Evolutionary conservation across 2,329 filamentous ascomycete genomes (phyloP), one percentile per base, ranked within the genome.

Genomic region (Paraconiothyrium sp.): DNA sequence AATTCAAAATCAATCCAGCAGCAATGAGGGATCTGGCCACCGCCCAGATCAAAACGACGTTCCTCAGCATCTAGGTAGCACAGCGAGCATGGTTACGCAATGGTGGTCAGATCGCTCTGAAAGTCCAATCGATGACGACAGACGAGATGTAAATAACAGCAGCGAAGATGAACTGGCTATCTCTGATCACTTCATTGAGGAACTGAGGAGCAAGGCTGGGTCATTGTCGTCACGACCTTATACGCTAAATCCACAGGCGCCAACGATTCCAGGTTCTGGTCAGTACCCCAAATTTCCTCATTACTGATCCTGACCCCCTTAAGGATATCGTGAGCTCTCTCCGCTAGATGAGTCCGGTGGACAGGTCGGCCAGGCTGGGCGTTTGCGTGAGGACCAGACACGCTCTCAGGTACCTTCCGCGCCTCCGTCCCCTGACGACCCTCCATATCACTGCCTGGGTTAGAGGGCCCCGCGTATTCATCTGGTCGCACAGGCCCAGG

Each of bases 31-130:
- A 24, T 10, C 24, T 49, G 22, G 13, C 20, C 13, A 30, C 13
- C 44, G 8, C 22, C 22, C 46, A 0, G 34, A 24, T 16, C 7
- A 20, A 14, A 1, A 24, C 0, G 11, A 22, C 22, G n/a, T 2
- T 6, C 30, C 27, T 13, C n/a, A 27, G 30, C 1, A 35, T 20
- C 27, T n/a, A 14, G 54, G 30, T 13, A 37, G 30, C 10, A 16
- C 43, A 16, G 16, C 43, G 3, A 52, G n/a, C 11, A 16, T 16
- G 16, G 47, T 24, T 3, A 16, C 35, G 10, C 37, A 46, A n/a
- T 46, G 47, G 56, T 58, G 56, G 56, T 58, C 56, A 5, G 48
- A 51, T 16, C 24, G n/a, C 13, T 51, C 47, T 22, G 35, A n/a
- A 27, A 51, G 27, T 5, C n/a, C 48, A 5, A 34, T 37, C 11